Evolutionary conservation across 306 rosid species (phyloP), one percentile per base, ranked within the genome.

Genomic region (Lablab purpureus): DNA sequence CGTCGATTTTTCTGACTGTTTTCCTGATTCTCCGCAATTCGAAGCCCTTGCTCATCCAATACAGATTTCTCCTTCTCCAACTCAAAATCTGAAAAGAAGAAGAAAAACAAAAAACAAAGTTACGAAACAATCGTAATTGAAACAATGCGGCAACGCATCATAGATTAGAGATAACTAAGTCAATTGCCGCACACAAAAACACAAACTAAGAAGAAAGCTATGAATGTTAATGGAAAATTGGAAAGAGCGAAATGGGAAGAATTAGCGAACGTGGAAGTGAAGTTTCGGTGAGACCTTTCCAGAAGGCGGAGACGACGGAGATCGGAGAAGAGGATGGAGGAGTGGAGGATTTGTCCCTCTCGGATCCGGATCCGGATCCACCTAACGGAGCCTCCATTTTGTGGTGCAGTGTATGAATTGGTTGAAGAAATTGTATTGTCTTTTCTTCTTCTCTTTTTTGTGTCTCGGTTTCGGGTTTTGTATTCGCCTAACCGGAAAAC

Each of bases 1-100:
- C 98, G 94, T 43, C 98, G 82, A 76, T 95, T 95, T 82, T 93
- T 95, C 91, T 90, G 98, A 91, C 99, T 95, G 80, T 93, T 95
- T 60, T 95, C 99, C 86, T 95, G 99, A 81, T 95, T 95, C 76
- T 93, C 98, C 4, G 97, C 96, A 78, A 95, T 93, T 60, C 91
- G 89, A 75, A 93, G 93, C 81, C 99, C 98, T 83, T 95, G 99
- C 66, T 93, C 98, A 85, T 95, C 99, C 90, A 95, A 68, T 32
- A 88, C 71, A 8, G 89, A 84, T 81, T 90, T 93, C 86, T 93
- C 99, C 89, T 89, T 93, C 93, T 95, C 99, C 78, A 93, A 85
- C 80, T 95, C 98, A 85, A 95, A 95, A 65, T 91, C 97, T 95
- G 91, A n/a, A 56, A 73, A 65, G 12, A 34, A 51, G 11, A 62